Evolutionary conservation across 331 rosid genomes (phyloP), one percentile per base, ranked within the genome.

Genomic region (Erythrophleum ivorense): DNA sequence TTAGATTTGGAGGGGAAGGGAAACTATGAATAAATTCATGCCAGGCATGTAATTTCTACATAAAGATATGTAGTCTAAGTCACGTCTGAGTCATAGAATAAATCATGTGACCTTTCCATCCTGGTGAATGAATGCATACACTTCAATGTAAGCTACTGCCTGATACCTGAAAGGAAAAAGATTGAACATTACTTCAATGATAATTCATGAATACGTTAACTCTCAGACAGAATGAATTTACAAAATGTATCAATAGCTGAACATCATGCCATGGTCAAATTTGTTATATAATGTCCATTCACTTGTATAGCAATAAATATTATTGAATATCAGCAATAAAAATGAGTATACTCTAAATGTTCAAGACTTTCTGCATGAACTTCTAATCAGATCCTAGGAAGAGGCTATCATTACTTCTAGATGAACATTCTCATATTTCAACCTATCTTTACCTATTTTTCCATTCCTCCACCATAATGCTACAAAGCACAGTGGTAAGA

Each of bases 131-230:
- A 83, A 89, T 14, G 98, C 99, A 73, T 97, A 93, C 73, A 98
- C 99, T 92, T 96, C 99, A 82, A 96, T 93, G 76, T 90, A 94
- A 67, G 99, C 98, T 85, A 92, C 92, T 67, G 99, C 99, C 85
- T 93, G 97, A 90, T 96, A 96, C 97, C 99, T 95, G 86, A 83
- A 63, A 85, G 63, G 78, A 80, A 76, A 54, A 73, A 67, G 82
- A 40, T 69, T 12, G 71, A 62, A 57, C 69, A 46, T 78, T 75
- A 67, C 29, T 71, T 81, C 84, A 78, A 71, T 52, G 57, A 33
- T 65, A 58, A 79, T 62, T 54, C 33, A 66, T 29, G 21, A 80
- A 55, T 34, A 73, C 75, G 62, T 8, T 11, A 79, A 71, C 68
- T 46, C 11, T 65, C 14, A 34, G 74, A 73, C 40, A 73, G 4